Evolutionary conservation across 2,329 filamentous ascomycete species (phyloP).

Genomic region (Hirsutella rhossiliensis): DNA sequence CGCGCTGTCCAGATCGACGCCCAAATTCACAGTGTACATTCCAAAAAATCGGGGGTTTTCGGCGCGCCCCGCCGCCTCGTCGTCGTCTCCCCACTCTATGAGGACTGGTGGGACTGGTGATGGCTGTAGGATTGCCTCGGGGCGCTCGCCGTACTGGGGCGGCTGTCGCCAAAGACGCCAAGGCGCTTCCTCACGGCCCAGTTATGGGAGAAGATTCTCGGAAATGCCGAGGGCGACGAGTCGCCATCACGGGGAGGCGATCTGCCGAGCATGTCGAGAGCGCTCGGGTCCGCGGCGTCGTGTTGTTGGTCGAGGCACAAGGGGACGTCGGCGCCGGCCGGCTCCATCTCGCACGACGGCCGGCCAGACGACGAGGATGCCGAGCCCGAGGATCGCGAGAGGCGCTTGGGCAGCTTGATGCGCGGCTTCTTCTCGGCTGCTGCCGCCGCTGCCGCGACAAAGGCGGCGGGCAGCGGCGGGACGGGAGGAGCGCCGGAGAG

Average conservation of each 20-base stretch:
- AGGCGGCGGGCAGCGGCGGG: not conserved
- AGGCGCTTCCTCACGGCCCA: slow-evolving; percentile 1
- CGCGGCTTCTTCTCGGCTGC: not conserved
- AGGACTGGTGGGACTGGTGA: not conserved
- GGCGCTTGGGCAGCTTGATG: slow-evolving; percentile 1
- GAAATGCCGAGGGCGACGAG: not conserved
- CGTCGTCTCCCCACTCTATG: not conserved
- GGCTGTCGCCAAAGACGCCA: slow-evolving; percentile 1
- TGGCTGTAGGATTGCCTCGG: not conserved
- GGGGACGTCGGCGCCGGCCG: not conserved
- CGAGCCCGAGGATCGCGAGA: not conserved
- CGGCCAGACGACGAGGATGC: slow-evolving; percentile 1
- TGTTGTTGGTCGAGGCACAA: not conserved
- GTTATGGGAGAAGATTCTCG: not conserved
- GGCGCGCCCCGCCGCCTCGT: no score
- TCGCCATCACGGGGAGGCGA: not conserved
- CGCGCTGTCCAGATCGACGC: no score
- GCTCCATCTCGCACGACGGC: not conserved
- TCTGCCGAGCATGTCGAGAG: not conserved
- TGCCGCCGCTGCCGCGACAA: not conserved
- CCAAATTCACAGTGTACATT: no score
- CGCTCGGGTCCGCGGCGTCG: not conserved
- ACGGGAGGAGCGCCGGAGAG: not conserved
- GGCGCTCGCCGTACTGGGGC: not conserved
- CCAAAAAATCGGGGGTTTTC: no score